Conservation (phyloP, 495 filamentous ascomycete species). For the Penicillium nucicola region DNA sequence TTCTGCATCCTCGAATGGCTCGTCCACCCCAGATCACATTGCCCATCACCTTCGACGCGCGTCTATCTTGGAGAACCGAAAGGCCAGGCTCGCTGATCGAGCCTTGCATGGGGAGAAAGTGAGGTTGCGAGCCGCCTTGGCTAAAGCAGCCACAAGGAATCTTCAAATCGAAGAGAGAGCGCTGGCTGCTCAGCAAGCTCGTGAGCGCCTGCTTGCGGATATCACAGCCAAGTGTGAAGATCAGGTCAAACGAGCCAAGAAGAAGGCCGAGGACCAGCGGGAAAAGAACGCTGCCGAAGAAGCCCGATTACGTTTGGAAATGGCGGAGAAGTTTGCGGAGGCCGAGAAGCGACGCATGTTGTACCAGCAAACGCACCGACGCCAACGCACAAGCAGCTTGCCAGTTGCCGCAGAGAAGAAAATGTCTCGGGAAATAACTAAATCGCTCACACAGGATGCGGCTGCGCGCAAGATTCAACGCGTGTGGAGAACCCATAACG, state of each 20-base stretch:
- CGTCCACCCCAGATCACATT: slow-evolving; percentile 74
- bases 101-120: slow-evolving; percentile 97
- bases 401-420: slow-evolving; percentile 59
- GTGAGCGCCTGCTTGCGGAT: slow-evolving; percentile 88
- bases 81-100: slow-evolving; percentile 87
- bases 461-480: slow-evolving; percentile 74
- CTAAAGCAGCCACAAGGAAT: slow-evolving; percentile 71
- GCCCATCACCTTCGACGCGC: slow-evolving; percentile 88
- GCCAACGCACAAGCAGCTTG: slow-evolving; percentile 62
- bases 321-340: slow-evolving; percentile 87
- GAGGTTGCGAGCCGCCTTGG: slow-evolving; percentile 81
- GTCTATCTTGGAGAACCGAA: slow-evolving; percentile 88
- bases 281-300: slow-evolving; percentile 87
- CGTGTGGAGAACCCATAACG: slow-evolving; percentile 65
- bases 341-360: slow-evolving; percentile 67
- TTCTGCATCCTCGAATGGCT: slow-evolving; percentile 61
- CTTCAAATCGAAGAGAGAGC: slow-evolving; percentile 72
- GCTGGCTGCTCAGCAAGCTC: slow-evolving; percentile 83
- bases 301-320: slow-evolving; percentile 67
- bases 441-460: slow-evolving; percentile 55
- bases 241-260: slow-evolving; percentile 92
- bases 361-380: slow-evolving; percentile 55
- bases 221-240: slow-evolving; percentile 92
- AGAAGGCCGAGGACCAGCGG: slow-evolving; percentile 85
- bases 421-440: slow-evolving; percentile 33